Evolutionary conservation across 805 yeast genomes (phyloP).

Genomic region (Metschnikowia bowlesiae): DNA sequence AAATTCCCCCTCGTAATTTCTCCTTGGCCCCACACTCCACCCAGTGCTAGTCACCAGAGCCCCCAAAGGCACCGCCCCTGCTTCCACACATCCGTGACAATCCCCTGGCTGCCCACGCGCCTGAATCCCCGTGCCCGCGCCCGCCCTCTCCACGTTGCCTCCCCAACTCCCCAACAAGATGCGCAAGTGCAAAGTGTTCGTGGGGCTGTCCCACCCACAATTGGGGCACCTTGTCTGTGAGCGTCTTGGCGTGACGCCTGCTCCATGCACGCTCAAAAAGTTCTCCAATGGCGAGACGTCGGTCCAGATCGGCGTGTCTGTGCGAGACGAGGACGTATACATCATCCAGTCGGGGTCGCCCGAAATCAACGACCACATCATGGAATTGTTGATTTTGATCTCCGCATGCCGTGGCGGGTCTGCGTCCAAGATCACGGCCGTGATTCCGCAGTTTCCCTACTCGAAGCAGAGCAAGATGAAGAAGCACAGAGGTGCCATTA

Average conservation of each 20-base stretch:
- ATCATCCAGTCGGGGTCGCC: conserved; percentile 83
- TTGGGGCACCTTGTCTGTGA: conserved; percentile 88
- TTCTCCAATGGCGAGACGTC: conserved; percentile 98
- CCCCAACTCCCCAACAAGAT: conserved; percentile 32
- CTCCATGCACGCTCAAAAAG: conserved; percentile 85
- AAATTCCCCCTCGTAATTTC: not conserved
- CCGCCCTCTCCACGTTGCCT: conserved; percentile 1
- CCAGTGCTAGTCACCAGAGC: not conserved
- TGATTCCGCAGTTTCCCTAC: conserved; percentile 95
- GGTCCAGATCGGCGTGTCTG: conserved; percentile 90
- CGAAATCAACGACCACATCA: conserved; percentile 85
- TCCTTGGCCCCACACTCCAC: not conserved
- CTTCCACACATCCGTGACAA: not conserved
- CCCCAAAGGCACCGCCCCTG: too few species aligned
- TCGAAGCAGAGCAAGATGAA: conserved; percentile 94
- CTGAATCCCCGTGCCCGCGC: too few species aligned
- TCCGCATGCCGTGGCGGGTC: conserved; percentile 98
- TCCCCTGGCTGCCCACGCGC: not conserved
- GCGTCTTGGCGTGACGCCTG: conserved; percentile 86
- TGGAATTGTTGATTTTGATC: conserved; percentile 90
- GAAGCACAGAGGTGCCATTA: conserved; percentile 97
- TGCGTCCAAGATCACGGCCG: conserved; percentile 96
- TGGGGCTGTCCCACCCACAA: conserved; percentile 95
- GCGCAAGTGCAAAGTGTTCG: conserved; percentile 97
- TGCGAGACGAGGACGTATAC: conserved; percentile 95